Evolutionary conservation across 345 rosid genomes (phyloP).

Genomic region (Lepidium aucheri): DNA sequence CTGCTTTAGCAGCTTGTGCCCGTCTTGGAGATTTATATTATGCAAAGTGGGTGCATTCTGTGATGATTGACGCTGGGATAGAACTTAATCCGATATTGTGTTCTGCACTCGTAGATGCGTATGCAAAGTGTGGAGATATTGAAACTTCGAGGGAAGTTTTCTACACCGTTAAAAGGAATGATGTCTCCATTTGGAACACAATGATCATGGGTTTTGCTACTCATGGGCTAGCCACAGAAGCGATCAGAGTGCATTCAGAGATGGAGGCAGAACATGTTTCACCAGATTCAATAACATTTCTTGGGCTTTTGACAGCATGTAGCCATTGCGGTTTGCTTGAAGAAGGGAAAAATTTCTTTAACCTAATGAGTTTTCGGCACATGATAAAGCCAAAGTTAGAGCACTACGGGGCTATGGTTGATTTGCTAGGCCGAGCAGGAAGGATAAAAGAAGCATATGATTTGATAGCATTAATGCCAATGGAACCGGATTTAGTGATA

Average conservation of each 20-base stretch:
- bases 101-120: constrained; percentile 71
- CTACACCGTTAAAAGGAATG: constrained; percentile 21
- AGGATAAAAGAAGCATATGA: constrained; percentile 58
- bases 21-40: constrained; percentile 49
- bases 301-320: constrained; percentile 60
- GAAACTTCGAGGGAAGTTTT: constrained; percentile 53
- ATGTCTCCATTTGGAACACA: constrained; percentile 74
- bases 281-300: constrained; percentile 65
- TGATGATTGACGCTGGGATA: constrained; percentile 38
- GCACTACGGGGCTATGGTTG: constrained; percentile 84
- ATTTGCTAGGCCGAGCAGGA: constrained; percentile 69
- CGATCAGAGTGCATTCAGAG: constrained; percentile 37
- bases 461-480: constrained; percentile 50
- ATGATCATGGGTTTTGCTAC: constrained; percentile 71
- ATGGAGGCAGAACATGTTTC: constrained; percentile 45
- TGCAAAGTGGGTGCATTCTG: constrained; percentile 55
- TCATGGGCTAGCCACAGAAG: constrained; percentile 66
- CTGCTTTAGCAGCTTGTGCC: constrained; percentile 57
- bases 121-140: constrained; percentile 64
- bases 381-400: constrained; percentile 47
- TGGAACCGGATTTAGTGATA: constrained; percentile 64
- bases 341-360: constrained; percentile 52
- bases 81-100: constrained; percentile 47
- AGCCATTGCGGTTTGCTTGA: constrained; percentile 64
- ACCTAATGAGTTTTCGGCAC: constrained; percentile 39